Evolutionary conservation across 2,329 filamentous ascomycete species (phyloP), one percentile per base, ranked within the genome.

Genomic region (Escovopsis sp.): DNA sequence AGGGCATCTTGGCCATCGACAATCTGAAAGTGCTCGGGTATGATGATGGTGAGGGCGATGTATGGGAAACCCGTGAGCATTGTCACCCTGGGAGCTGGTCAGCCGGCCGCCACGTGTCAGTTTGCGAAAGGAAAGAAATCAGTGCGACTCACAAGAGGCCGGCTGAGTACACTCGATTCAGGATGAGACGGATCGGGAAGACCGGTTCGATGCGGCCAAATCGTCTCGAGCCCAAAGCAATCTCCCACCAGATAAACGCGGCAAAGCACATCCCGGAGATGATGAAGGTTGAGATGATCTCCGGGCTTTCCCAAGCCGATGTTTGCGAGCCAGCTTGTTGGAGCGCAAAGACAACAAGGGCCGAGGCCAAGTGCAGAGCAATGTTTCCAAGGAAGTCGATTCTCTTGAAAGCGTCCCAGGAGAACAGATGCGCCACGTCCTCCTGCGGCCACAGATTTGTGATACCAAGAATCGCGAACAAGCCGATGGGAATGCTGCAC

Each of bases 1-100:
- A 78, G 60, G 0, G 71, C 64, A 29, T 57, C 65, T 39, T 76
- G 65, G 6, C 59, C 60, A 46, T 76, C 71, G 40, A 77, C 67
- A 32, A 79, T 70, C 45, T 79, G 74, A 39, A 77, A 74, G 7
- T 73, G 61, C 47, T 79, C 71, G 1, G 76, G 75, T 5, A 80
- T 64, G 29, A 70, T 65, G 43, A 78, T 68, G 11, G 73, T 67
- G n/a, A 76, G 62, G 5, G 71, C 61, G 16, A 79, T 68, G 45
- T 76, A 78, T 0, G 69, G 62, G 40, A 72, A 75, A 2, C 74
- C 74, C 0, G 69, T 70, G 14, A 78, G 60, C 13, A 78, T 57
- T 2, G 73, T 76, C 24, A 70, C 66, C 13, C 71, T 75, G 4
- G 5, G 25, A n/a, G 24, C 41, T n/a, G 20, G 44, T 56, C 24